Evolutionary conservation across 352 stramenopile genomes (phyloP), one percentile per base, ranked within the genome.

Genomic region (Phytophthora fragariae): DNA sequence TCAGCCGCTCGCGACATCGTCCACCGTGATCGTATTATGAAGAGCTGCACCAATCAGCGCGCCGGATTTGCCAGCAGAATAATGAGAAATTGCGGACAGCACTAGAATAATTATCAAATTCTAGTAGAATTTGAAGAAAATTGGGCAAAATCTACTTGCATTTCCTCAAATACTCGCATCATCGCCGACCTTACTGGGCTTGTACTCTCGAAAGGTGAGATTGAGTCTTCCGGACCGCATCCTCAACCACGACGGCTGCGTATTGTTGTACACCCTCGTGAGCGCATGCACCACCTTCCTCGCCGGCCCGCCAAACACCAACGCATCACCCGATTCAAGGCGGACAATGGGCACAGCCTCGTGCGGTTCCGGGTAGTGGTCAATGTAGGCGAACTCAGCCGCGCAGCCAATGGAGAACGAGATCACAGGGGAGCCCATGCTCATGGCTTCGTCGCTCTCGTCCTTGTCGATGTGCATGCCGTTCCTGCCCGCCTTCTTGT

Each of bases 391-490:
- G 62, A 93, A 93, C 41, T 93, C 86, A 6, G 84, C 86, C 3
- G 83, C 80, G 39, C 75, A 82, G 3, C 86, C 86, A 64, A 93
- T 83, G 3, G 86, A 93, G 62, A 93, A 92, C 12, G 84, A 92
- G 35, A 93, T 76, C 5, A 93, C 86, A 3, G 86, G 86, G 24
- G 86, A 92, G 12, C 86, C 86, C 75, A 86, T 86, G 0, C 54
- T 61, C 73, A 93, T 86, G 21, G 86, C 85, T 54, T 83, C 77
- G 2, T 69, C 69, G 52, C 83, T 90, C 61, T 93, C 86, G 67
- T 92, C 82, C 70, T 92, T 91, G 76, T 93, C 86, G 24, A 91
- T 76, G 68, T 93, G 86, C 81, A 93, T 86, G 62, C 84, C 86
- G 47, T 91, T 93, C 68, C 84, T 76, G 0, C 86, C 86, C 19